Percentiles rank a stretch among this genome's conserved stretches.
Evolutionary conservation across 2,329 filamentous ascomycete genomes (phyloP).

Genomic region (Acrocalymma vagum): DNA sequence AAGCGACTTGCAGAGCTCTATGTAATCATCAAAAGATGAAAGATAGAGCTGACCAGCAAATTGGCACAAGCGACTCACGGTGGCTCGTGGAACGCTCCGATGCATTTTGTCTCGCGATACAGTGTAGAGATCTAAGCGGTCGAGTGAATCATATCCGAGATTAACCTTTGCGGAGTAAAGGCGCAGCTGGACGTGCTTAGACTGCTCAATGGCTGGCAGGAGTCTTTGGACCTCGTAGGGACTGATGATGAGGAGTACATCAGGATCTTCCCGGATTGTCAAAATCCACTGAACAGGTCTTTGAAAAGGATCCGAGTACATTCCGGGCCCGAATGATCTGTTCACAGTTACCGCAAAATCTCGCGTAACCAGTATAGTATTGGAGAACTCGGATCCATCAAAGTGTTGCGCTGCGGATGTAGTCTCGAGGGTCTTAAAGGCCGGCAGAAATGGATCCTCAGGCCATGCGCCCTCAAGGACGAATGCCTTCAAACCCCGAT

Average conservation of each 20-base stretch:
- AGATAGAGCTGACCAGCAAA: slow-evolving; percentile 75
- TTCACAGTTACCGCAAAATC: slow-evolving; percentile 61
- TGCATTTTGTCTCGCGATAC: slow-evolving; percentile 28
- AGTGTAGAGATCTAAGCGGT: slow-evolving; percentile 64
- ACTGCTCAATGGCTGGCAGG: slow-evolving; percentile 48
- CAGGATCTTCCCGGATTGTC: too few relatives aligned
- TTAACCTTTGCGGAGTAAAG: slow-evolving; percentile 60
- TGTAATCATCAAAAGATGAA: slow-evolving; percentile 61
- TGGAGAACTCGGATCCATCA: slow-evolving; percentile 44
- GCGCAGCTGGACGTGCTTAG: slow-evolving; percentile 52
- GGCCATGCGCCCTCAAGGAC: slow-evolving; percentile 43
- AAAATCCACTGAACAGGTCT: slow-evolving; percentile 63
- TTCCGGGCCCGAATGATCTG: neutral
- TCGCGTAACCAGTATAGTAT: slow-evolving; percentile 53
- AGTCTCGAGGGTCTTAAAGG: slow-evolving; percentile 52
- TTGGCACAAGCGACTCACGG: slow-evolving; percentile 64
- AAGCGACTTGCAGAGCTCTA: slow-evolving; percentile 57
- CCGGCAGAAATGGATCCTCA: slow-evolving; percentile 46
- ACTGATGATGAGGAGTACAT: slow-evolving; percentile 67
- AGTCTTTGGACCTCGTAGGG: slow-evolving; percentile 66
- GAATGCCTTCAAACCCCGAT: slow-evolving; percentile 53
- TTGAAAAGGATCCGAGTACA: slow-evolving; percentile 55
- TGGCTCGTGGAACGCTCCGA: too few relatives aligned
- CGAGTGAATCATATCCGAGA: slow-evolving; percentile 46
- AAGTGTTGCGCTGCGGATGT: slow-evolving; percentile 50